Conservation (phyloP, 495 filamentous ascomycete species). For the Penicillium odoratum region DNA sequence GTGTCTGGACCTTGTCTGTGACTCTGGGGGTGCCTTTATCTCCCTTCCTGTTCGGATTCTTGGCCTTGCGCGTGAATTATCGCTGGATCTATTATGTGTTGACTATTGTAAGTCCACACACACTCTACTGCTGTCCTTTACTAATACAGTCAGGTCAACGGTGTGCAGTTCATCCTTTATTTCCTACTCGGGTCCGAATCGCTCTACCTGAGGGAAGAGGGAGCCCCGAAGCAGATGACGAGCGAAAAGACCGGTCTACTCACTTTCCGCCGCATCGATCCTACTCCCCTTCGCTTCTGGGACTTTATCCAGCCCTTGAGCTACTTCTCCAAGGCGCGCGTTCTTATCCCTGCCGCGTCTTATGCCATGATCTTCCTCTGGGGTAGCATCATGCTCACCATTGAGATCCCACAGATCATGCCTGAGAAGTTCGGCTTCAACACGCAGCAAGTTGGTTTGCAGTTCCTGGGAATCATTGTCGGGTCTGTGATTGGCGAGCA, state of each 20-base stretch:
- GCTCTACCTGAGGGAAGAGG: conserved; percentile 41
- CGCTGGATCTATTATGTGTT: conserved; percentile 47
- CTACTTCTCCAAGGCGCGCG: conserved; percentile 36
- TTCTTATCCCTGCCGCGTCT: conserved; percentile 49
- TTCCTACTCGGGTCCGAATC: conserved; percentile 57
- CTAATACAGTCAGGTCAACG: conserved; percentile 43
- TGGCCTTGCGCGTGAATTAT: conserved; percentile 43
- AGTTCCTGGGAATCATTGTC: conserved; percentile 55
- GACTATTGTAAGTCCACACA: conserved; percentile 36
- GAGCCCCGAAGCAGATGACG: conserved; percentile 5
- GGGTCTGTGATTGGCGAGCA: conserved; percentile 58
- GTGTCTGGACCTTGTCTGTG: conserved; percentile 45
- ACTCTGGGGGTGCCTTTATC: conserved; percentile 45
- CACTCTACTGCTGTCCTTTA: not conserved
- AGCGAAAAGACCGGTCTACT: conserved; percentile 30
- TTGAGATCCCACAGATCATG: conserved; percentile 55
- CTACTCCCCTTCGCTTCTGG: conserved; percentile 38
- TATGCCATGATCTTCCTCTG: conserved; percentile 57
- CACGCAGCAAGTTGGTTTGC: conserved; percentile 53
- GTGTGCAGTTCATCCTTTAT: conserved; percentile 53
- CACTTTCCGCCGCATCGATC: conserved; percentile 50
- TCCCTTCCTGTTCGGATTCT: conserved; percentile 51
- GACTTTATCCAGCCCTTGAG: conserved; percentile 52
- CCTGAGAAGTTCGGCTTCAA: conserved; percentile 52
- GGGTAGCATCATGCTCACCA: conserved; percentile 46